Percentiles rank a stretch among this genome's conserved stretches.
These are phyloP conservation scores for Pelargonium exstipulatum DNA, from an alignment of 441 rosid genomes.

Conservation along the genomic window DNA sequence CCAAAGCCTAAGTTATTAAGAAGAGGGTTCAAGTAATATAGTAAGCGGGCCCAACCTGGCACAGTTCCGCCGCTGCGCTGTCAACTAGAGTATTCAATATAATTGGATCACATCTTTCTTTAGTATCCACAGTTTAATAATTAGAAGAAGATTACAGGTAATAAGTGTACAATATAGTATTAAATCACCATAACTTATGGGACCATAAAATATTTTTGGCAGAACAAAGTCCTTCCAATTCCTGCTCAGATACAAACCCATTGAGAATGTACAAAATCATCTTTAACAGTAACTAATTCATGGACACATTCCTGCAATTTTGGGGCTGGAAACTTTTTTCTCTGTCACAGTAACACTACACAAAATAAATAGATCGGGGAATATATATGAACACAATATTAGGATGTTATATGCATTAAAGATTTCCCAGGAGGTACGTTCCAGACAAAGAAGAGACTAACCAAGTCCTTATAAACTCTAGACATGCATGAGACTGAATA, in stretches of 20 bases:
- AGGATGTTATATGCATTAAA: too few relatives aligned
- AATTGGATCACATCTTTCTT: neutral
- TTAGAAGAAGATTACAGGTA: neutral
- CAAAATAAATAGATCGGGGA: too few relatives aligned
- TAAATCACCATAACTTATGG: neutral
- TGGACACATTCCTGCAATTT: neutral
- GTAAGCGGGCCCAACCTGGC: too few relatives aligned
- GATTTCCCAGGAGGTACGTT: too few relatives aligned
- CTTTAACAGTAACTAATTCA: neutral
- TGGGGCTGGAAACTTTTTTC: neutral
- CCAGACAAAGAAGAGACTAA: too few relatives aligned
- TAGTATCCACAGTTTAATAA: neutral
- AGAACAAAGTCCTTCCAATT: neutral
- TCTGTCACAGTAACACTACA: neutral
- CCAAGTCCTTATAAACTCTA: too few relatives aligned
- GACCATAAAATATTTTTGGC: neutral
- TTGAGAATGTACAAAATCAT: neutral
- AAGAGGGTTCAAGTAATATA: too few relatives aligned
- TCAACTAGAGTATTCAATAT: neutral
- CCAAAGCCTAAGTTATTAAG: too few relatives aligned
- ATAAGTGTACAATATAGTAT: neutral
- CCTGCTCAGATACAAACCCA: neutral
- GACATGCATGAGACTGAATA: too few relatives aligned
- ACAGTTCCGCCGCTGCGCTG: too few relatives aligned
- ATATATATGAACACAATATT: too few relatives aligned